These are phyloP conservation scores for Cladosporium colombiae DNA, from an alignment of 2,329 filamentous ascomycete genomes.

Conservation along the genomic window DNA sequence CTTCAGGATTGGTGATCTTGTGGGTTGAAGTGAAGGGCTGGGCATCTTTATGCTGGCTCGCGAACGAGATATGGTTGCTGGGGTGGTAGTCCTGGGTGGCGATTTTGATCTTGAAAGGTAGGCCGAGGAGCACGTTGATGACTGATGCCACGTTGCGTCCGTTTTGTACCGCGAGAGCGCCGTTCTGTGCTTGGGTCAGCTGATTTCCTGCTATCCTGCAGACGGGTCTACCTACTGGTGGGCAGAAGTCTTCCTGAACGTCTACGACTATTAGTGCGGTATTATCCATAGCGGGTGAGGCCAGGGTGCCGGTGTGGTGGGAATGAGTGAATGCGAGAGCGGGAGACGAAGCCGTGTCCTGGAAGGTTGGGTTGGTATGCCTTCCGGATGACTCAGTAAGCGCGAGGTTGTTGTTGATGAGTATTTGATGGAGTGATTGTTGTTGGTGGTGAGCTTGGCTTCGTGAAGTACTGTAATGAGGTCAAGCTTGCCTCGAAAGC, in stretches of 20 bases:
- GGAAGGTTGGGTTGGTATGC: not conserved
- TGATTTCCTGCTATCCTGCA: not conserved
- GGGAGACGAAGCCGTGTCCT: not conserved
- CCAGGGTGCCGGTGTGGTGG: not conserved
- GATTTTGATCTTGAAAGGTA: constrained; percentile 72
- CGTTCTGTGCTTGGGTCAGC: constrained; percentile 82
- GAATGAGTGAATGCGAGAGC: not conserved
- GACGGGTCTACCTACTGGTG: constrained; percentile 5
- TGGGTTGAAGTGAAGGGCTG: constrained; percentile 66
- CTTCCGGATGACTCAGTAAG: too few relatives aligned
- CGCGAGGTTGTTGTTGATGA: too few relatives aligned
- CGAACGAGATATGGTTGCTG: constrained; percentile 80
- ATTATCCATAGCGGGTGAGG: constrained; percentile 1
- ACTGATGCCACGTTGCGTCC: constrained; percentile 69
- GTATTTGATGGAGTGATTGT: not conserved
- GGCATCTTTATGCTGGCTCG: constrained; percentile 70
- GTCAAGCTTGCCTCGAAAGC: not conserved
- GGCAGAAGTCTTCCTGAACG: constrained; percentile 22
- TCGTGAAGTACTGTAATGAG: not conserved
- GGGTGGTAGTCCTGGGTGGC: constrained; percentile 96
- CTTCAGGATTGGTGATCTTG: constrained; percentile 64
- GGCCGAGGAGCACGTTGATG: constrained; percentile 73
- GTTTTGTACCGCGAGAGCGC: constrained; percentile 76
- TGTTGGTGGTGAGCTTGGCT: not conserved
- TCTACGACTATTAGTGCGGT: constrained; percentile 20